phyloP scores from a whole-genome alignment of 169 alveolate genomes.

The Eimeria falciformis region DNA sequence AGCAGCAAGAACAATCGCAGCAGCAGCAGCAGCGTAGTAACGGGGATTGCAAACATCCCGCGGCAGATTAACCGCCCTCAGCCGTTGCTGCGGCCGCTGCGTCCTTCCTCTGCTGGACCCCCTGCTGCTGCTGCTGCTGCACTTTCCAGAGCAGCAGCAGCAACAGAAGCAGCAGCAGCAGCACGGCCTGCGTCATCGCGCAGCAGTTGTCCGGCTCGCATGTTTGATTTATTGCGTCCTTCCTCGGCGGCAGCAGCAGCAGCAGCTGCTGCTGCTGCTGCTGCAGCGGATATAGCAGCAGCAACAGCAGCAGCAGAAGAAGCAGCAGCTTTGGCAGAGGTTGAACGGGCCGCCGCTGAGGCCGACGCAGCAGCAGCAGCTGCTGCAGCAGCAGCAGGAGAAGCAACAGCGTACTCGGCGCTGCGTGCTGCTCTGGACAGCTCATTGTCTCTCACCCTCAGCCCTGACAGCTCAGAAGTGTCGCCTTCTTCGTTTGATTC shows the following conservation, averaged over 20 bases:
- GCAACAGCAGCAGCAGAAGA: constrained; percentile 50
- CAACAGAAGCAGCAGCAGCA: constrained; percentile 24
- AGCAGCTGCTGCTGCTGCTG: constrained; percentile 33
- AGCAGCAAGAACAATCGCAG: constrained; percentile 14
- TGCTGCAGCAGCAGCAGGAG: constrained; percentile 61
- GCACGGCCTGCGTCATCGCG: background rate
- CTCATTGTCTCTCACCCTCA: constrained; percentile 11
- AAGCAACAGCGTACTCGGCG: constrained; percentile 43
- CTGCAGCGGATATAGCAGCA: constrained; percentile 60
- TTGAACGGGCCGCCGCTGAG: too few species aligned
- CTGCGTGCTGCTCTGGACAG: constrained; percentile 9
- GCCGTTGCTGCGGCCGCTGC: constrained; percentile 31
- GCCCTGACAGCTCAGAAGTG: constrained; percentile 37
- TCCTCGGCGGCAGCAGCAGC: constrained; percentile 3
- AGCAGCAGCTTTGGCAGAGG: constrained; percentile 49
- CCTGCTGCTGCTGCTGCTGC: constrained; percentile 24
- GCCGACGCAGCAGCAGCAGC: constrained; percentile 52
- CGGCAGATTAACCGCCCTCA: background rate
- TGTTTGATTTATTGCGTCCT: too few species aligned
- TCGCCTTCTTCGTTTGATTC: constrained; percentile 54
- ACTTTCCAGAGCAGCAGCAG: constrained; percentile 30
- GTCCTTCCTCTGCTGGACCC: constrained; percentile 15
- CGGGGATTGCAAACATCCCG: background rate
- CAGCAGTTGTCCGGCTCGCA: background rate
- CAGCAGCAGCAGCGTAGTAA: background rate